These are phyloP conservation scores for Sclerotinia borealis DNA, from an alignment of 2,329 filamentous ascomycete species.

Conservation along the genomic window DNA sequence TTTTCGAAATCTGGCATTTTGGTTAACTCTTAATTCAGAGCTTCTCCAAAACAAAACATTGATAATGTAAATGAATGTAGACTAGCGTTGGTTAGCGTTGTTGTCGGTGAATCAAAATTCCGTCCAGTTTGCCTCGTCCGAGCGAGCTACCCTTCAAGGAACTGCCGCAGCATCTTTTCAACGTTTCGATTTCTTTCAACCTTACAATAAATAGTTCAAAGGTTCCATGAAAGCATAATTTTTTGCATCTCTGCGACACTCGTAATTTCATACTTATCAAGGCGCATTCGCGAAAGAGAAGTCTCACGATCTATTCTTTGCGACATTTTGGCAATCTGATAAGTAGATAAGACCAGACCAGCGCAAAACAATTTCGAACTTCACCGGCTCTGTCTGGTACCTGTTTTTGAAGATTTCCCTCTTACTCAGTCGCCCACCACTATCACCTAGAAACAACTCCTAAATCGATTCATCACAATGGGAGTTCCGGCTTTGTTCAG, in stretches of 20 bases:
- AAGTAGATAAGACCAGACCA: neutral
- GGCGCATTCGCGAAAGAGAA: neutral
- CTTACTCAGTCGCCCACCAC: neutral
- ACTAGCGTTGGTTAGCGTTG: neutral
- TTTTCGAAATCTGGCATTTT: neutral
- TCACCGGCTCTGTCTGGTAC: neutral
- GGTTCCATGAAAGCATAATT: neutral
- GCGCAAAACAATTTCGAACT: neutral
- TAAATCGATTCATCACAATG: constrained; percentile 20
- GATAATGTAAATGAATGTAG: neutral
- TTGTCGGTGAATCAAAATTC: neutral
- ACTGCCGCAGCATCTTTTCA: constrained; percentile 3
- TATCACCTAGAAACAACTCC: neutral
- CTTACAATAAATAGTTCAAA: neutral
- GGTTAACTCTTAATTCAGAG: neutral
- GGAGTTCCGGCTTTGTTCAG: constrained; percentile 48
- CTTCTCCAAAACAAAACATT: constrained; percentile 5
- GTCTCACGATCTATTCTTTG: neutral
- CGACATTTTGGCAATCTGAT: neutral
- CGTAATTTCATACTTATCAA: neutral
- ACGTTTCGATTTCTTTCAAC: neutral
- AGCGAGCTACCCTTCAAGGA: neutral
- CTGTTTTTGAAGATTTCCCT: neutral
- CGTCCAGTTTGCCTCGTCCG: neutral
- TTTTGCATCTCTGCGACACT: neutral